Base-by-base conservation (phyloP, 2,329 filamentous ascomycete species). In the Fusarium burgessii region DNA sequence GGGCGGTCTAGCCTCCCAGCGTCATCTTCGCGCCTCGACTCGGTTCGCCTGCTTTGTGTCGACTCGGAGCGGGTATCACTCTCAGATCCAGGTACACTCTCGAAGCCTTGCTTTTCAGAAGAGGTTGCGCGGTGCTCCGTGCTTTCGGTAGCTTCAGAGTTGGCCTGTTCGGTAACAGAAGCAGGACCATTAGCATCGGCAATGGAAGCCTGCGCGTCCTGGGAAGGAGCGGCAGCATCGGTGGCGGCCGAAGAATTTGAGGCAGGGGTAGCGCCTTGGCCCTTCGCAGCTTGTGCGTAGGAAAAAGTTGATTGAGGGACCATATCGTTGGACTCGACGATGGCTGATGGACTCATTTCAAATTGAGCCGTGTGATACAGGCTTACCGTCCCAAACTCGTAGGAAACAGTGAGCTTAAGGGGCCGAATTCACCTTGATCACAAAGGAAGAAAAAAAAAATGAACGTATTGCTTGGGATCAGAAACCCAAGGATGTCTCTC, bases 231-330 rank as follows among this genome's bases (percentile, higher is more conserved):
- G 46, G 65, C 65, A 35, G 71, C 65, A 45, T 75, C 76, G 57
- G 75, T 42, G n/a, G 73, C 58, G 45, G 76, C 52, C 65, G 67
- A 74, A 36, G 72, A 62, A 72, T 71, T 78, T 62, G 78, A 78
- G 32, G 77, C 79, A 70, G 76, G 76, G 58, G 76, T 66, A 59
- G 79, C 68, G 70, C 88, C 84, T 76, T 92, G 88, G 78, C 95
- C 94, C 82, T 96, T 96, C 66, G 95, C 95, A 78, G 95, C 95
- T 87, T 97, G 94, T 77, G 95, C 95, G 82, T 98, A 98, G 66
- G 95, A 98, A 80, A 98, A 97, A 36, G 89, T 85, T 68, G 89
- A 85, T 70, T 88, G 76, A 63, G 81, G 80, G 71, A 87, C 87
- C 88, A 89, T 89, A 65, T 80, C 77, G 74, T 72, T 76, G 61